Evolutionary conservation across 2,329 filamentous ascomycete species (phyloP), one percentile per base, ranked within the genome.

Genomic region (Fusarium metavorans): DNA sequence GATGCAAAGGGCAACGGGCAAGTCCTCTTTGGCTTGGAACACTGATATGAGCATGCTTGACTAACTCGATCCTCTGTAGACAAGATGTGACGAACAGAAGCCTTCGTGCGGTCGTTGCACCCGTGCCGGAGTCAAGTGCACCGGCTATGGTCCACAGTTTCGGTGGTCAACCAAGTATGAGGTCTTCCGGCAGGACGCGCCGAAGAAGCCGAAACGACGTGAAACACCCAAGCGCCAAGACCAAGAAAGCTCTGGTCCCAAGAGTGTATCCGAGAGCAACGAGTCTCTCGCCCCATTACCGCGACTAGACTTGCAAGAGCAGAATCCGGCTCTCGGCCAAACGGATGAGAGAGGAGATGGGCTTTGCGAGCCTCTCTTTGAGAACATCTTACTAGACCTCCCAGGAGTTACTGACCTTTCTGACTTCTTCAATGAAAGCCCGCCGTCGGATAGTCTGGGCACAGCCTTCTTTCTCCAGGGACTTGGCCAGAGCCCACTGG

Each of bases 1-100:
- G 70, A 60, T 73, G 70, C 52, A 73, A 73, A 54, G 50, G 61
- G n/a, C 70, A 73, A 32, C 70, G 64, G 18, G 70, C 68, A 63
- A 32, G 70, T 72, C n/a, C 10, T 39, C 9, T n/a, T 52, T 14
- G 34, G 4, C n/a, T 61, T 45, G 41, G 66, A 39, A 13, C 20
- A 23, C 8, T 54, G 20, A 50, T 8, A 4, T 37, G 16, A 16
- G 35, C 6, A 18, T 45, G 10, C 10, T 54, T 32, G n/a, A 34
- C 50, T 56, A 32, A 56, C 30, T 34, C 6, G 23, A 57, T 11
- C 27, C 9, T 18, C 5, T 9, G 4, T 27, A 72, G 70, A 68
- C 67, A 50, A 67, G 64, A 66, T 73, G 70, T 54, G 70, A 73
- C n/a, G 70, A 71, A 25, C 27, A 63, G 43, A 61, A 62, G 10